Base-by-base conservation (phyloP, 768 basidiomycete species). In the Leccinum aurantiacum region DNA sequence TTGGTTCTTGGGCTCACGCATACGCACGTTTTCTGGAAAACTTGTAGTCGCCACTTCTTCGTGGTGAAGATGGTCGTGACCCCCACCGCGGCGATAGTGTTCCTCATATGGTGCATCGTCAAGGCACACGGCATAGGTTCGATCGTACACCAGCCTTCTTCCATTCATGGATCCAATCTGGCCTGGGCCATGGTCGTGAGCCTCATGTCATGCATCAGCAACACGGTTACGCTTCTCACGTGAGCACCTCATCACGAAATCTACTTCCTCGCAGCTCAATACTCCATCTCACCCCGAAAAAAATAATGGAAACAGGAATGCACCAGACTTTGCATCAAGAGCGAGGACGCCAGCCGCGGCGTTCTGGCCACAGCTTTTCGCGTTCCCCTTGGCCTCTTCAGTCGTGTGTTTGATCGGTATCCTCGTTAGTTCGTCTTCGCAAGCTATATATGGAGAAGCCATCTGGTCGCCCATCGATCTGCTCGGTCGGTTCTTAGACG, bases 381-480 rank as follows among this genome's bases (percentile, higher is more conserved):
- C 90, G 0, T 81, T 91, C 31, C 91, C 91, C 0, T 60, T 93
- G 56, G 82, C 84, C 1, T 91, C 91, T 74, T 85, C 85, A 25
- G 69, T 91, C 56, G 86, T 90, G 65, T 86, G 85, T 67, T 88
- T 93, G 74, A 77, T 93, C 60, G 90, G 90, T 1, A 90, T 94
- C 71, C 84, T 91, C 54, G 90, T 94, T 63, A 86, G 86, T 58
- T 91, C 90, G 1, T 88, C 89, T 19, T 88, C 88, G 19, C 79
- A 85, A 62, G 80, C 85, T 14, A 87, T 93, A 63, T 93, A 88
- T 65, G 89, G 88, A 24, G 85, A 87, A 63, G 83, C 86, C 14
- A 82, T 93, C 56, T 93, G 90, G 91, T 85, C 85, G 3, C 89
- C 90, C 3, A 81, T 93, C 66, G 86, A 89, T 65, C 76, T 91